phyloP scores from a whole-genome alignment of 164 flowering plant species.

The Dillenia turbinata region DNA sequence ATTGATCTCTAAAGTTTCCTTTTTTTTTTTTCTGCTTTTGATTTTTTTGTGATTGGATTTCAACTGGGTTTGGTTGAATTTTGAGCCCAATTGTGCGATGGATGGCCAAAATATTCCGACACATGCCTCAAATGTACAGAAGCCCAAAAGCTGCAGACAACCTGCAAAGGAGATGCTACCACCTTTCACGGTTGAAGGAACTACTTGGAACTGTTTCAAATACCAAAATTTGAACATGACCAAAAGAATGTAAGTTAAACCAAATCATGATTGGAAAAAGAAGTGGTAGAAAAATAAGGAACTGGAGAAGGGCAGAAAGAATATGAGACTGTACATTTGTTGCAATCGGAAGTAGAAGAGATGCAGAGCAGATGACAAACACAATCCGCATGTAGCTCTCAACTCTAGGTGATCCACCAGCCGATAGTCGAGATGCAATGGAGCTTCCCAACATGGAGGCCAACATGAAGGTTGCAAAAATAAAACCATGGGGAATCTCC shows the following conservation, averaged over 20 bases:
- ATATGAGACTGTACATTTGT: slow-evolving; percentile 46
- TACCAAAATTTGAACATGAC: slow-evolving; percentile 17
- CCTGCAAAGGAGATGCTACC: slow-evolving; percentile 78
- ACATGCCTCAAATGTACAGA: slow-evolving; percentile 88
- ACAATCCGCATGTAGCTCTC: slow-evolving; percentile 95
- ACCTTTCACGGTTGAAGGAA: slow-evolving; percentile 58
- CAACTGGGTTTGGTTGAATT: slow-evolving; percentile 1
- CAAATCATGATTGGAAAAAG: neutral
- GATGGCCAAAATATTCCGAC: slow-evolving; percentile 98
- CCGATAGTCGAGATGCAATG: slow-evolving; percentile 76
- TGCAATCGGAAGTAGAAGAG: slow-evolving; percentile 72
- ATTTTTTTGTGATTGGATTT: neutral
- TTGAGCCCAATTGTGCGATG: slow-evolving; percentile 20
- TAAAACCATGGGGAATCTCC: slow-evolving; percentile 93
- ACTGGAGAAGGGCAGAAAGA: neutral
- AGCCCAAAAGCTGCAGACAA: slow-evolving; percentile 74
- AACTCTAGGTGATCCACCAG: slow-evolving; percentile 60
- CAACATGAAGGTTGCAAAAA: slow-evolving; percentile 96
- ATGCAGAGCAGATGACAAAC: slow-evolving; percentile 57
- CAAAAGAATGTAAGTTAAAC: neutral
- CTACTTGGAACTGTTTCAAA: slow-evolving; percentile 54
- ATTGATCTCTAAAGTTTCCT: neutral
- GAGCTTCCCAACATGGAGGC: slow-evolving; percentile 98
- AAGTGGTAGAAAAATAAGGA: neutral
- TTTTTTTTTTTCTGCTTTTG: neutral